These are phyloP conservation scores for Salicornia ramosissima DNA, from an alignment of 148 eudicot species.

Conservation along the genomic window DNA sequence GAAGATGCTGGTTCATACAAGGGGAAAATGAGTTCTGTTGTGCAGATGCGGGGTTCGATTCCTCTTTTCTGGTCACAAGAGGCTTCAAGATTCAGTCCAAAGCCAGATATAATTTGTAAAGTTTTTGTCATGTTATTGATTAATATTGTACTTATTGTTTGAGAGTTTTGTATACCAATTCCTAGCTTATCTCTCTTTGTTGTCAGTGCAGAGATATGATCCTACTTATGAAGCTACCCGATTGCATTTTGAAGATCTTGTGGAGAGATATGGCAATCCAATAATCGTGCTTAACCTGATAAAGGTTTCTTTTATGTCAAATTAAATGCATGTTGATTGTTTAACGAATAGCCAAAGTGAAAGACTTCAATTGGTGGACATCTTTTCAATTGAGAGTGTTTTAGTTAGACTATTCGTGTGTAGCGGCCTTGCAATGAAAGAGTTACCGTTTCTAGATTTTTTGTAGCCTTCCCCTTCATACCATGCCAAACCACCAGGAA, in stretches of 20 bases:
- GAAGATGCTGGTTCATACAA: constrained; percentile 96
- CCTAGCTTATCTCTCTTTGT: constrained; percentile 11
- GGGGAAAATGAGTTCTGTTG: constrained; percentile 97
- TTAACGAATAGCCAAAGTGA: not conserved
- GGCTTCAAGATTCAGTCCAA: constrained; percentile 95
- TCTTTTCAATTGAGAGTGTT: not conserved
- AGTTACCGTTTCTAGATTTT: not conserved
- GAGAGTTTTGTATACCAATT: not conserved
- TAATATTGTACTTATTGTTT: not conserved
- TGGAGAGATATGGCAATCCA: constrained; percentile 90
- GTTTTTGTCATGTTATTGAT: constrained; percentile 19
- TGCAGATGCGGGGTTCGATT: constrained; percentile 99
- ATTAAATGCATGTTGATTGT: not conserved
- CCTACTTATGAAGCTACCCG: constrained; percentile 97
- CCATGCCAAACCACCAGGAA: not conserved
- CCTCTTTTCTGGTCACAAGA: constrained; percentile 99
- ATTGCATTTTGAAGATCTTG: constrained; percentile 86
- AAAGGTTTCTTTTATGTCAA: constrained; percentile 48
- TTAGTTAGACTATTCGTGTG: not conserved
- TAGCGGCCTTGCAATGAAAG: not conserved
- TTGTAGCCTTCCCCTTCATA: not conserved
- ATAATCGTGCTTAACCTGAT: constrained; percentile 87
- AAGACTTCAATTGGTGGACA: not conserved
- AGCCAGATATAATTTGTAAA: constrained; percentile 94
- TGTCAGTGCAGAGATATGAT: constrained; percentile 96